A percentile compares a stretch with the other conserved stretches of the same genome.
phyloP scores from a whole-genome alignment of 176 grass and related monocot species.

The Panicum miliaceum region DNA sequence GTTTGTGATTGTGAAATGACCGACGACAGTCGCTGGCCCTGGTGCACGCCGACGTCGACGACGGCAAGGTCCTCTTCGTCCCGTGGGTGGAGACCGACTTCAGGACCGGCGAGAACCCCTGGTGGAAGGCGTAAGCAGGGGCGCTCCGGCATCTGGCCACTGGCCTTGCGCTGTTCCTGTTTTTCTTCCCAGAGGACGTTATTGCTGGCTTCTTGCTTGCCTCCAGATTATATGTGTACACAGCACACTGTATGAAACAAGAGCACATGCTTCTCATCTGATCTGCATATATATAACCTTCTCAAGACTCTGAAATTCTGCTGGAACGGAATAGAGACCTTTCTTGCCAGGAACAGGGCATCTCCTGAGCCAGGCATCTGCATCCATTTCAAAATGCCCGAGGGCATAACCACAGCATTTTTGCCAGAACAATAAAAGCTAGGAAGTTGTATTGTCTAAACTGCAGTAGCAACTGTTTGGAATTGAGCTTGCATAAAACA shows the following conservation, averaged over 20 bases:
- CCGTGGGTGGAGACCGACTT: constrained; percentile 97
- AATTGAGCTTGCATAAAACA: neutral
- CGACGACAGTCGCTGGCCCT: constrained; percentile 77
- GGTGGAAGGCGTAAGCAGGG: constrained; percentile 69
- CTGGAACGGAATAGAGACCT: neutral
- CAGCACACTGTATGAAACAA: constrained; percentile 27
- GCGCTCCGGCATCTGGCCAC: constrained; percentile 4
- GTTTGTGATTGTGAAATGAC: neutral
- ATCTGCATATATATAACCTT: constrained; percentile 24
- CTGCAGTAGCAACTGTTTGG: neutral
- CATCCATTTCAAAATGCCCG: neutral
- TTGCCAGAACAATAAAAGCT: neutral
- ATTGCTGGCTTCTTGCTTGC: constrained; percentile 9
- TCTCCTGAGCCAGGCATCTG: neutral
- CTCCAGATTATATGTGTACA: constrained; percentile 4
- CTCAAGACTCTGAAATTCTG: constrained; percentile 13
- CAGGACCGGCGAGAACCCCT: constrained; percentile 83
- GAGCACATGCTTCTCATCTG: neutral
- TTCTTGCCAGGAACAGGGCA: neutral
- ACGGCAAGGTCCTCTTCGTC: constrained; percentile 84
- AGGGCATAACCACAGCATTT: neutral
- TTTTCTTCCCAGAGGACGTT: constrained; percentile 3
- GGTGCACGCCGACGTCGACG: constrained; percentile 83
- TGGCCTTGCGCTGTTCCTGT: neutral
- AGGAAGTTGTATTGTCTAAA: neutral